Evolutionary conservation across 495 filamentous ascomycete species (phyloP).

Genomic region (Penicillium simplicissimum): DNA sequence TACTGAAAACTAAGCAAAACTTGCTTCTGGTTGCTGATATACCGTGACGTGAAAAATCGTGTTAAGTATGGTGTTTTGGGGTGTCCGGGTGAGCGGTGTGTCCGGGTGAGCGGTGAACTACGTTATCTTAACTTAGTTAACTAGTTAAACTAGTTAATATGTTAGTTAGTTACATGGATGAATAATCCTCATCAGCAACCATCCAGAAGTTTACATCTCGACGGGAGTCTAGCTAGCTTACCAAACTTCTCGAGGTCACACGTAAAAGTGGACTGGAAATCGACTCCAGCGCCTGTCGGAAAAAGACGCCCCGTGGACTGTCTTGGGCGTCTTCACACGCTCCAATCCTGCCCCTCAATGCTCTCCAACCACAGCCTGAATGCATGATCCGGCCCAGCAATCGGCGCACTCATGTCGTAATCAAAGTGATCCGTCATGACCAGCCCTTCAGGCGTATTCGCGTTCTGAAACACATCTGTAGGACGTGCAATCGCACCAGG

Average conservation of each 20-base stretch:
- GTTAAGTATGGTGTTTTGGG: too few relatives aligned
- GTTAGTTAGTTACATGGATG: too few relatives aligned
- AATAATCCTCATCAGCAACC: background rate
- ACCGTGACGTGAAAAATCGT: too few relatives aligned
- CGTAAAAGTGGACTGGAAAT: background rate
- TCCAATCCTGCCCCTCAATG: background rate
- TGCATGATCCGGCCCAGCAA: background rate
- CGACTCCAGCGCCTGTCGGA: background rate
- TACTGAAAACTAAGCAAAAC: too few relatives aligned
- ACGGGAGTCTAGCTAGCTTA: background rate
- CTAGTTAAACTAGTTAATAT: too few relatives aligned
- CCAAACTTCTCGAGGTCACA: too few relatives aligned
- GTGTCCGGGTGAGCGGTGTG: too few relatives aligned
- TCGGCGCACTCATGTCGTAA: background rate
- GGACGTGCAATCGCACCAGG: background rate
- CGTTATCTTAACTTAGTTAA: too few relatives aligned
- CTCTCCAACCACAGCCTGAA: constrained; percentile 7
- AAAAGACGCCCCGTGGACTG: background rate
- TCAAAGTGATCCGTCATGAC: background rate
- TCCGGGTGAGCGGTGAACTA: too few relatives aligned
- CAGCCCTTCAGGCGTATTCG: background rate
- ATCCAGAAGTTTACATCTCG: background rate
- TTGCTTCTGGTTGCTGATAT: too few relatives aligned
- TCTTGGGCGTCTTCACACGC: background rate
- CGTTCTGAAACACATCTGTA: background rate